Percentiles rank a stretch among this genome's conserved stretches.
phyloP scores from a whole-genome alignment of 306 rosid species.

The Vicia villosa region DNA sequence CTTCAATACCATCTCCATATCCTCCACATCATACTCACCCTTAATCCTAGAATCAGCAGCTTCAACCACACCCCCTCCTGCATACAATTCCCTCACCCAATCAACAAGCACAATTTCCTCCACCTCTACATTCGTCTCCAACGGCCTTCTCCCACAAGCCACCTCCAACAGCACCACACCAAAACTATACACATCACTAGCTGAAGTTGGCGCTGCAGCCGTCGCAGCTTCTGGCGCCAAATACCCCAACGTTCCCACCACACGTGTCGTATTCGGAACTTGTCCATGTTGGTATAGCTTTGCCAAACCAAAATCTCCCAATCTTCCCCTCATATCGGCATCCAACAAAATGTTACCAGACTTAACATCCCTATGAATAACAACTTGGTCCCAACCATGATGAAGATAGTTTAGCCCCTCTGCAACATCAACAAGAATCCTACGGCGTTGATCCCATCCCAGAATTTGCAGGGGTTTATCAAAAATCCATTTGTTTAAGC shows the following conservation, averaged over 20 bases:
- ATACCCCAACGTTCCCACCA: conserved; percentile 89
- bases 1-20: conserved; percentile 72
- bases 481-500: conserved; percentile 80
- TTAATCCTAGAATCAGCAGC: conserved; percentile 66
- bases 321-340: conserved; percentile 71
- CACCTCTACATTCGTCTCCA: conserved; percentile 57
- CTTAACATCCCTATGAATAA: conserved; percentile 81
- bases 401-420: conserved; percentile 88
- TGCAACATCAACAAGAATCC: conserved; percentile 76
- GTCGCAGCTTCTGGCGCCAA: conserved; percentile 84
- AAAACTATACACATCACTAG: conserved; percentile 79
- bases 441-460: conserved; percentile 62
- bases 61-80: conserved; percentile 42
- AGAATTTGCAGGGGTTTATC: conserved; percentile 50
- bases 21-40: conserved; percentile 56
- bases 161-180: conserved; percentile 94
- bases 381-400: conserved; percentile 90
- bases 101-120: conserved; percentile 75
- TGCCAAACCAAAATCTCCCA: conserved; percentile 91
- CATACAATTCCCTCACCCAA: conserved; percentile 78
- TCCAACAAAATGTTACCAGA: conserved; percentile 82
- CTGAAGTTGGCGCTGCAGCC: conserved; percentile 64
- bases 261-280: conserved; percentile 75
- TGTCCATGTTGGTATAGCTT: conserved; percentile 91
- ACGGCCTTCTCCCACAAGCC: conserved; percentile 79